Percentiles rank a stretch among this genome's conserved stretches.
These are phyloP conservation scores for Epichloe hybrida DNA, from an alignment of 2,329 filamentous ascomycete species.

Conservation along the genomic window DNA sequence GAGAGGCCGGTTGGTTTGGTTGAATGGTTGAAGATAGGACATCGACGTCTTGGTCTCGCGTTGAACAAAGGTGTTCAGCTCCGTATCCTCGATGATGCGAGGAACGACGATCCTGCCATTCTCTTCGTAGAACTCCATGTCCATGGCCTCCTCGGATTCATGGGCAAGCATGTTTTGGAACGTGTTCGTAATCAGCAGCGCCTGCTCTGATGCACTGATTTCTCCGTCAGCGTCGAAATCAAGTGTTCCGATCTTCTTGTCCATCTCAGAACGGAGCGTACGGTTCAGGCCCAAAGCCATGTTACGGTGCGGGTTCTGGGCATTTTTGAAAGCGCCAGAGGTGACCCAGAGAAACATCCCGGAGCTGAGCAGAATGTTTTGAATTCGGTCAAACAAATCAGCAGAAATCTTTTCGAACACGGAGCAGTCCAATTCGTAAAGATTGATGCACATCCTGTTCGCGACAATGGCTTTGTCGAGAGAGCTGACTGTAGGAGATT, in stretches of 20 bases:
- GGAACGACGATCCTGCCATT: conserved; percentile 16
- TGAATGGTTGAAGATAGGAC: conserved; percentile 24
- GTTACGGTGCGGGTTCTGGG: conserved; percentile 25
- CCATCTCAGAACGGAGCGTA: conserved; percentile 32
- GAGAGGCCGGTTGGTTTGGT: conserved; percentile 18
- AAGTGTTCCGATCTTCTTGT: conserved; percentile 29
- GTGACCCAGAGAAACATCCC: conserved; percentile 26
- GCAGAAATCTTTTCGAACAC: conserved; percentile 26
- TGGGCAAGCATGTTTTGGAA: not conserved
- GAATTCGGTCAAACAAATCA: not conserved
- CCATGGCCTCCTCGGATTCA: conserved; percentile 7
- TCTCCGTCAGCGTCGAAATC: conserved; percentile 26
- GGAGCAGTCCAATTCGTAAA: conserved; percentile 28
- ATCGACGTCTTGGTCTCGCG: conserved; percentile 12
- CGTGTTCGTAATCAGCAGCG: not conserved
- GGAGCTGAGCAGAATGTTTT: conserved; percentile 8
- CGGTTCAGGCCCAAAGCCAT: conserved; percentile 32
- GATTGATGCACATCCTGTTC: conserved; percentile 2
- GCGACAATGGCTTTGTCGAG: not conserved
- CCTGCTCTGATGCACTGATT: not conserved
- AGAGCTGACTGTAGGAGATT: conserved; percentile 10
- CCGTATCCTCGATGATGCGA: conserved; percentile 13
- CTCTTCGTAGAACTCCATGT: conserved; percentile 18
- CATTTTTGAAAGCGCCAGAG: conserved; percentile 23
- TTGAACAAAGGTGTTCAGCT: conserved; percentile 16